Base-by-base conservation (phyloP, 1,284 basidiomycete species). In the Cystobasidiaceae sp. region DNA sequence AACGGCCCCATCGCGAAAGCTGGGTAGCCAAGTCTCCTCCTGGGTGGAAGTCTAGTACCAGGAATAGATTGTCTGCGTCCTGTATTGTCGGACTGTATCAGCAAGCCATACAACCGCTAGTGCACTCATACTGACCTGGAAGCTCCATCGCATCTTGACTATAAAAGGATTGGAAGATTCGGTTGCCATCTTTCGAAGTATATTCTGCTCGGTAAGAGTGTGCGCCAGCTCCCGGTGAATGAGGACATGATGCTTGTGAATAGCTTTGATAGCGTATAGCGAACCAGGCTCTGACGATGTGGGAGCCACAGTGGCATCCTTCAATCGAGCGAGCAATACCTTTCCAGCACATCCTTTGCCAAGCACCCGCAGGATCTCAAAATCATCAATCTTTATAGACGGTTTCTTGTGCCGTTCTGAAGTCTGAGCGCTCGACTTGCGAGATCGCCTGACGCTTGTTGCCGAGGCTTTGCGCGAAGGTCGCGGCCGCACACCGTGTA, bases 301-400 rank as follows among this genome's bases (percentile, higher is more conserved):
- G 21, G 30, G 41, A n/a, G 37, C 32, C 2, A 28, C 28, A 39
- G 54, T 52, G 6, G n/a, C 25, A 13, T 80, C 79, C 76, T 87
- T 87, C 75, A 93, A 85, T 73, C 85, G 83, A 58, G 93, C 91
- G 59, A 94, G 83, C 48, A 94, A 78, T 11, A 93, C 91, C 77
- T 94, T 93, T 54, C 93, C 93, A 1, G 93, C 93, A 74, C 93
- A 97, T 1, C 93, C 94, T 78, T 93, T 96, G 15, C 93, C 93
- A 6, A 97, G 81, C 21, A 97, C 93, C 25, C 91, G 84, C 82
- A 96, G 87, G 83, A 97, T 90, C 79, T 97, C 90, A 76, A 97
- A 97, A 78, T 97, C 93, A 71, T 91, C 84, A 67, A 97, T 82
- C 48, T 50, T 15, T 17, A 62, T 27, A 7, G 54, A 56, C 11